Evolutionary conservation across 208 protist genomes (phyloP).

Genomic region (Leishmania tropica): DNA sequence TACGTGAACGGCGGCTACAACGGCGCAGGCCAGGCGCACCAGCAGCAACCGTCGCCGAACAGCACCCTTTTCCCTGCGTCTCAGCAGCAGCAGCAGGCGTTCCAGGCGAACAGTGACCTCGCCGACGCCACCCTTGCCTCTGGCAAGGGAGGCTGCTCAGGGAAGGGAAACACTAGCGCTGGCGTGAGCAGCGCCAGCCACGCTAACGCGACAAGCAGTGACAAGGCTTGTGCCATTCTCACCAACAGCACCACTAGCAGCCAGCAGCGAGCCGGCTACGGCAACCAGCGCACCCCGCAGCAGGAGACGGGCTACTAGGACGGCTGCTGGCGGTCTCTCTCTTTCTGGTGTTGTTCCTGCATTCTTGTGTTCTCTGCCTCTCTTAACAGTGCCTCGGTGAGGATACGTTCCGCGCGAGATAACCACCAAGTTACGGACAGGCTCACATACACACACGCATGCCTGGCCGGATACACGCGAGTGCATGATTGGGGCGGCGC

Average conservation of each 20-base stretch:
- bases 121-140: background rate
- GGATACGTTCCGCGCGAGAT: background rate
- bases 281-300: background rate
- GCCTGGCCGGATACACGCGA: background rate
- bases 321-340: background rate
- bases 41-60: constrained; percentile 8
- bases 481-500: background rate
- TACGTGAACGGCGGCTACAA: constrained; percentile 30
- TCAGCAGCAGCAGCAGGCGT: constrained; percentile 15
- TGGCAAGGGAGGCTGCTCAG: background rate
- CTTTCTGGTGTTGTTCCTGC: background rate
- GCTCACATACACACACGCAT: background rate
- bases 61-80: background rate
- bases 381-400: background rate
- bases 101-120: background rate
- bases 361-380: constrained; percentile 1
- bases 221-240: background rate
- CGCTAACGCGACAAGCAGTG: background rate
- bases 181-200: background rate
- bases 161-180: background rate
- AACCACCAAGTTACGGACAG: background rate
- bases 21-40: constrained; percentile 3
- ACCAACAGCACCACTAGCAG: background rate
- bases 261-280: background rate
- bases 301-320: constrained; percentile 12